Conservation (phyloP, 2,329 filamentous ascomycete species). For the Trichoderma cornu-damae region DNA sequence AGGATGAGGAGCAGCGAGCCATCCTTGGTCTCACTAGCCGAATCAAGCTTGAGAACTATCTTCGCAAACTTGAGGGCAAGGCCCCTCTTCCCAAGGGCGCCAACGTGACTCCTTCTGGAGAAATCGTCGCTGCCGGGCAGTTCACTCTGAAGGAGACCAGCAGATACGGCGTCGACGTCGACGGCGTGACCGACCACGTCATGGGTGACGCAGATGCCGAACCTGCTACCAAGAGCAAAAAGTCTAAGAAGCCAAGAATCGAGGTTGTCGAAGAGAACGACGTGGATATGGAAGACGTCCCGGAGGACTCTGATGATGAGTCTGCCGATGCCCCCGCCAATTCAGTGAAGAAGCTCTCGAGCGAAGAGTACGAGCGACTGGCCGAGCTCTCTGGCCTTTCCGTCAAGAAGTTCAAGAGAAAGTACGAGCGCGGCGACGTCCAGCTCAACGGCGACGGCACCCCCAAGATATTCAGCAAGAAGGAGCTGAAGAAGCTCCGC, state of each 20-base stretch:
- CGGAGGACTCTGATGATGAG: conserved; percentile 30
- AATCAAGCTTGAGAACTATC: conserved; percentile 68
- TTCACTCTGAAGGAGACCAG: conserved; percentile 88
- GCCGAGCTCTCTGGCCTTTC: conserved; percentile 65
- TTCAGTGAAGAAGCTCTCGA: conserved; percentile 43
- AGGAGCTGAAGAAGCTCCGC: conserved; percentile 67
- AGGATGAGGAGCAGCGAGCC: conserved; percentile 84
- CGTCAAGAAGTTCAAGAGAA: conserved; percentile 71
- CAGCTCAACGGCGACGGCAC: conserved; percentile 60
- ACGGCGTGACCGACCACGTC: conserved; percentile 64
- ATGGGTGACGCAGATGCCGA: conserved; percentile 31
- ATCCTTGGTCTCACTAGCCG: conserved; percentile 70
- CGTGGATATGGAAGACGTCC: conserved; percentile 42
- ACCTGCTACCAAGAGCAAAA: conserved; percentile 32
- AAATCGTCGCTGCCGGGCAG: conserved; percentile 61
- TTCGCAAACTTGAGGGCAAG: conserved; percentile 83
- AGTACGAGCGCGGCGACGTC: conserved; percentile 71
- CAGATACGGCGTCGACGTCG: conserved; percentile 92
- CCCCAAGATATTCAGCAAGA: conserved; percentile 66
- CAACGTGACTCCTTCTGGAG: conserved; percentile 68
- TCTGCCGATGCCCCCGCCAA: conserved; percentile 33
- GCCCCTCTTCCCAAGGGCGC: conserved; percentile 72
- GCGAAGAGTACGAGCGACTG: conserved; percentile 52
- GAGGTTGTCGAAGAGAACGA: conserved; percentile 39
- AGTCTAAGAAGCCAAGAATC: conserved; percentile 42